Evolutionary conservation across 2,329 filamentous ascomycete species (phyloP).

Genomic region (Fusarium nurragi): DNA sequence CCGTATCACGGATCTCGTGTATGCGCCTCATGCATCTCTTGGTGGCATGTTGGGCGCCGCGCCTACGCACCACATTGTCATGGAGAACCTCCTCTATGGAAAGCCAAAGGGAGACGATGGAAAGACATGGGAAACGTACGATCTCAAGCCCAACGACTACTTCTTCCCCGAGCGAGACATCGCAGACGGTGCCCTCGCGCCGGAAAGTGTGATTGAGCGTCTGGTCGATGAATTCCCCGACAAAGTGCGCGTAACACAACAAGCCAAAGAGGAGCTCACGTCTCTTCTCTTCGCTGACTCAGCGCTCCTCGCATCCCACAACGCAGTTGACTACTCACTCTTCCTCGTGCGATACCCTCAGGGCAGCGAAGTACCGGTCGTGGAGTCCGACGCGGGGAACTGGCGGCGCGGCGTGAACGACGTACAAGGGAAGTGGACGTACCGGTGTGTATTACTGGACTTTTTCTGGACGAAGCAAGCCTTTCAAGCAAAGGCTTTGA

Average conservation of each 20-base stretch:
- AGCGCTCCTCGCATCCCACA: slow-evolving; percentile 66
- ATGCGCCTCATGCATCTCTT: slow-evolving; percentile 63
- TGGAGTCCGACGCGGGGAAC: slow-evolving; percentile 35
- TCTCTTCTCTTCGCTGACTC: slow-evolving; percentile 69
- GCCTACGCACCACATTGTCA: slow-evolving; percentile 78
- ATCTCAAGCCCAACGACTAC: slow-evolving; percentile 78
- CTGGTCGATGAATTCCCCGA: slow-evolving; percentile 75
- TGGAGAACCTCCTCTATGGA: slow-evolving; percentile 78
- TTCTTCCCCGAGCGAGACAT: slow-evolving; percentile 81
- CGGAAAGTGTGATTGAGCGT: slow-evolving; percentile 70
- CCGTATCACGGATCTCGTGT: slow-evolving; percentile 76
- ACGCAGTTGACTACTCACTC: slow-evolving; percentile 79
- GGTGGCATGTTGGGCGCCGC: slow-evolving; percentile 68
- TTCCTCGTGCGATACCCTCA: slow-evolving; percentile 67
- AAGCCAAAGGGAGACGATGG: slow-evolving; percentile 55
- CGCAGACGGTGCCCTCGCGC: slow-evolving; percentile 68
- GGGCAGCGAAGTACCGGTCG: neutral
- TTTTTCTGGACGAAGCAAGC: slow-evolving; percentile 85
- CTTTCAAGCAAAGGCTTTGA: slow-evolving; percentile 71
- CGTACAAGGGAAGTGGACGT: slow-evolving; percentile 71
- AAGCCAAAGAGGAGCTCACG: slow-evolving; percentile 66
- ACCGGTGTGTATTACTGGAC: slow-evolving; percentile 74
- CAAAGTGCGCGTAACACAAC: slow-evolving; percentile 66
- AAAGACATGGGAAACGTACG: slow-evolving; percentile 73
- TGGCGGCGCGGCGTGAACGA: slow-evolving; percentile 73